Base-by-base conservation (phyloP, 306 rosid genomes). In the Castanea sativa region DNA sequence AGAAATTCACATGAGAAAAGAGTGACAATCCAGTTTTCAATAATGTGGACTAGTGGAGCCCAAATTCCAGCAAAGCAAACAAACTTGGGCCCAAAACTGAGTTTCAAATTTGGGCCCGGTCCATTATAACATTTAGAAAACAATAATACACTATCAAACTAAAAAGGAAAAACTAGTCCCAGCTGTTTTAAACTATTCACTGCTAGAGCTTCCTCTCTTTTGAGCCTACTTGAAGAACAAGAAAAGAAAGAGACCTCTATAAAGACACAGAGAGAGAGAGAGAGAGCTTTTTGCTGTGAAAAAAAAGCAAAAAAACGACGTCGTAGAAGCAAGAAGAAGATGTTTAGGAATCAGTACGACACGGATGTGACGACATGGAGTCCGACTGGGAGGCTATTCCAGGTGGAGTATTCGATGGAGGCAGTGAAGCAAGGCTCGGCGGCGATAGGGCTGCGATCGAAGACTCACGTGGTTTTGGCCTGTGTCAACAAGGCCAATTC, bases 331-430 rank as follows among this genome's bases (percentile, higher is more conserved):
- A 15, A 68, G 53, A 49, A 49, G 53, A 84, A 51, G 84, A 94
- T 92, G 97, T 94, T 94, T 80, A 80, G 97, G 53, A 94, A 92
- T 55, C 98, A 92, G 75, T 92, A 93, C 91, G 98, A 93, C 72
- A 94, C 97, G 4, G 97, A 94, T 80, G 95, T 92, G 18, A 94
- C 98, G n/a, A 92, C 97, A 64, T 92, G 98, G 97, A 89, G 94
- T 70, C 97, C 98, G 0, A 97, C 97, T 7, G 97, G 97, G 65
- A 73, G 98, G 74, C 78, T 94, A 16, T 93, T 95, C 88, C 99
- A 95, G 91, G 98, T 95, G 16, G 99, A 95, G 72, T 95, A 95
- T 86, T 96, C 99, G 21, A 95, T 95, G 99, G 98, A 95, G 87
- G 98, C 98, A 0, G 98, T 95, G 76, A 95, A 95, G 76, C 99